Evolutionary conservation across 23 red algal genomes (phyloP), one percentile per base, ranked within the genome.

Genomic region (Gracilaria gracilis): DNA sequence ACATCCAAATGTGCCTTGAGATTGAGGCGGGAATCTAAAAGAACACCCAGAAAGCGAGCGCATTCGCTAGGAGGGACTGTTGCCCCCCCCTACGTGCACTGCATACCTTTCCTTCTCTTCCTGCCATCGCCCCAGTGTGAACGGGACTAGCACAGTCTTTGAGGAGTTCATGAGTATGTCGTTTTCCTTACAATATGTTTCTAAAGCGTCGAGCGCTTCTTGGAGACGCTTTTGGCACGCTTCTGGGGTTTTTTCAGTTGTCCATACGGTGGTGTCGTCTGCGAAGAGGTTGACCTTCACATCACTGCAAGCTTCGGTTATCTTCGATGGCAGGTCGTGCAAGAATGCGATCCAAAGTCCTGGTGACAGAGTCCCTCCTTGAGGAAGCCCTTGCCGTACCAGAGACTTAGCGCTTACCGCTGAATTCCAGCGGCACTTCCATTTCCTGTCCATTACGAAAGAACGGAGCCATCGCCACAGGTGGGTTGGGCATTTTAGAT

Each of bases 291-390:
- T 66, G 61, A 24, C n/a, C 24, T 66, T 66, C 24, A 21, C 61
- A 9, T n/a, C 29, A 7, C 24, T 33, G 9, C 29, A 7, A 15
- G 7, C 61, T 9, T 9, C 24, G 9, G 9, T 9, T 21, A 66
- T 21, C 12, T 66, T 9, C 24, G 9, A 9, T 21, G 21, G 11
- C 9, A 7, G 61, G 21, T 66, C 61, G 24, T 66, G n/a, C 11
- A 66, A 9, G 61, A 15, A 66, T n/a, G 61, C 61, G 9, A 66
- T 66, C 61, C 21, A 66, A n/a, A 66, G n/a, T 9, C 61, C 61
- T 15, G 21, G 29, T 9, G 61, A 66, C 61, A 66, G 61, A 66
- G 61, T 66, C 21, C 61, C 61, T 9, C 61, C 61, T 66, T 66
- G 9, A 7, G 11, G 61, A 9, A 66, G 61, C 61, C 61, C 61